phyloP scores from a whole-genome alignment of 192 early-diverging fungal genomes.

The Kickxella alabastrina region DNA sequence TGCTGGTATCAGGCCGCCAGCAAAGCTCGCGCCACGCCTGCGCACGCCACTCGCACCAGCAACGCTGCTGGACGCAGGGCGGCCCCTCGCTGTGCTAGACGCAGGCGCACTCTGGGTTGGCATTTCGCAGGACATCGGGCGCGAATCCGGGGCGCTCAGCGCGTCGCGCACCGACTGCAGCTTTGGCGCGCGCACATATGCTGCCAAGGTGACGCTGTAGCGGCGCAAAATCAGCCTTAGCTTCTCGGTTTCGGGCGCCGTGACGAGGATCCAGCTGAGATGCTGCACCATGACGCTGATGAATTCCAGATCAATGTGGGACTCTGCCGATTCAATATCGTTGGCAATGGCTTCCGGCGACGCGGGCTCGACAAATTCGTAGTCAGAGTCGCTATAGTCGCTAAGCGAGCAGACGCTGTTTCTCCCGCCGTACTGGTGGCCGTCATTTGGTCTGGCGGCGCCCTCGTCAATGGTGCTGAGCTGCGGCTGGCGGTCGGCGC shows the following conservation, averaged over 20 bases:
- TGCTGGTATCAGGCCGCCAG: background rate
- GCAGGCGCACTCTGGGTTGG: background rate
- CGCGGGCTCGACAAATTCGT: background rate
- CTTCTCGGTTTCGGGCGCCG: conserved; percentile 84
- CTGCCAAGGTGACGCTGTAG: conserved; percentile 57
- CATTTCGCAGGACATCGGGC: background rate
- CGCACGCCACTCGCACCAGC: background rate
- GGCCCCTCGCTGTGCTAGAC: background rate
- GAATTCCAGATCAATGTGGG: conserved; percentile 64
- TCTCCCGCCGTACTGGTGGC: no score
- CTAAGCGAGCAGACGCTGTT: no score
- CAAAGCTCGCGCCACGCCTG: conserved; percentile 1
- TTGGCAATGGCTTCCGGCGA: conserved; percentile 2
- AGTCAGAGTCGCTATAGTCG: background rate
- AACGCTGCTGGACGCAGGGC: background rate
- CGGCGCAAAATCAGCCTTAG: conserved; percentile 76
- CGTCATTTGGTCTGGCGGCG: no score
- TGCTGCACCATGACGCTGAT: conserved; percentile 97
- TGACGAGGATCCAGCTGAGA: conserved; percentile 93
- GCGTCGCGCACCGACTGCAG: conserved; percentile 14
- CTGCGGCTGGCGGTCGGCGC: background rate
- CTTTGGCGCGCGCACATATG: conserved; percentile 10
- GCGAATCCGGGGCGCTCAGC: background rate
- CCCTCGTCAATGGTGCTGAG: background rate
- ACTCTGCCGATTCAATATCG: background rate